Conservation (phyloP, 164 flowering plant species). For the Kingdonia uniflora region DNA sequence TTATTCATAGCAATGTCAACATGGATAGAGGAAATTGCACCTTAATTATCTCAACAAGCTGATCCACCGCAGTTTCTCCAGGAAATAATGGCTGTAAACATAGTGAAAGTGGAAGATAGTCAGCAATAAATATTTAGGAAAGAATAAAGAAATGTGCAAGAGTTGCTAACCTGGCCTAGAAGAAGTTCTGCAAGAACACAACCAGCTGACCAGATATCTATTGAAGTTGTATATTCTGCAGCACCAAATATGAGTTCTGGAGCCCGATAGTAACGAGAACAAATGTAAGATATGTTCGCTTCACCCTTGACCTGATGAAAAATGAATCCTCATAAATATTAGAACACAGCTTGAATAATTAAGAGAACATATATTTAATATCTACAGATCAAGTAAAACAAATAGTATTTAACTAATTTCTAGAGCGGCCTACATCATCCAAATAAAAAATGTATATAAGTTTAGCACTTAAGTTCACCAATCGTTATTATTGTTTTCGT, state of each 20-base stretch:
- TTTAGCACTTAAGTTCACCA: too few relatives aligned
- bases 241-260: constrained; percentile 98
- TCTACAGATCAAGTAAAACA: too few relatives aligned
- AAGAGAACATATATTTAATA: too few relatives aligned
- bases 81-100: constrained; percentile 77
- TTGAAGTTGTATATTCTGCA: constrained; percentile 82
- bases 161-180: constrained; percentile 64
- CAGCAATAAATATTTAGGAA: background rate
- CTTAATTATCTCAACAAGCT: constrained; percentile 96
- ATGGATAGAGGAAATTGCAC: constrained; percentile 19
- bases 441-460: too few relatives aligned
- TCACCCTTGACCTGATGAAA: constrained; percentile 74
- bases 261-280: constrained; percentile 92
- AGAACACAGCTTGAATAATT: too few relatives aligned
- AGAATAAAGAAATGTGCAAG: background rate
- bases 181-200: constrained; percentile 95
- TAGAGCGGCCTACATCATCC: too few relatives aligned
- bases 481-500: too few relatives aligned
- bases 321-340: too few relatives aligned
- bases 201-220: constrained; percentile 98
- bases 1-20: background rate
- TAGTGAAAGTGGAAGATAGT: constrained; percentile 1
- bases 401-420: too few relatives aligned
- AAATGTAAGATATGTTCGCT: constrained; percentile 89
- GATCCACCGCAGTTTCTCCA: constrained; percentile 93